These are phyloP conservation scores for Cadophora gregata DNA, from an alignment of 2,329 filamentous ascomycete species.

Conservation along the genomic window DNA sequence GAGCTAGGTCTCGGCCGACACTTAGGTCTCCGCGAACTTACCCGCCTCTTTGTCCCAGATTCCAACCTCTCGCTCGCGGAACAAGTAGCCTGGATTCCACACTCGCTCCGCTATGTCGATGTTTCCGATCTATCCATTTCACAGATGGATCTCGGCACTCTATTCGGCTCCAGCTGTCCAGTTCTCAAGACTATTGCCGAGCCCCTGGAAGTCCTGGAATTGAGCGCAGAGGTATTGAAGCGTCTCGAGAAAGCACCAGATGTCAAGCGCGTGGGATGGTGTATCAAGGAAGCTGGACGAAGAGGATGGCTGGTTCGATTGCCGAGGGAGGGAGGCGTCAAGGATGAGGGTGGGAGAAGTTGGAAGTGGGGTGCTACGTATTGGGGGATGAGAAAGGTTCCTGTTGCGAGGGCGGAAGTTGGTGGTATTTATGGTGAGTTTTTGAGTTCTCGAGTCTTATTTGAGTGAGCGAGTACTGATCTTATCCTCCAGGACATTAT, in stretches of 20 bases:
- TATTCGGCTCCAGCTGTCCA: conserved; percentile 56
- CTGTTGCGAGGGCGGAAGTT: conserved; percentile 60
- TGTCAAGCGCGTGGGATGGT: conserved; percentile 64
- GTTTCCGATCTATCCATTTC: conserved; percentile 72
- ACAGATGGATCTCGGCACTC: conserved; percentile 61
- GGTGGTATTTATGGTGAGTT: conserved; percentile 48
- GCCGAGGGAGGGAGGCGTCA: conserved; percentile 30
- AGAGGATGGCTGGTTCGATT: conserved; percentile 69
- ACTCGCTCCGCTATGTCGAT: conserved; percentile 76
- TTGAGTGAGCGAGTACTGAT: background rate
- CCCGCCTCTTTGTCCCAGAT: conserved; percentile 37
- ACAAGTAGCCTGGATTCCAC: conserved; percentile 55
- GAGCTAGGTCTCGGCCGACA: conserved; percentile 77
- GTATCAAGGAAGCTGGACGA: conserved; percentile 68
- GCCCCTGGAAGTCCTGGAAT: conserved; percentile 78
- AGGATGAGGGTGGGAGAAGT: conserved; percentile 62
- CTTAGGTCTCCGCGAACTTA: conserved; percentile 67
- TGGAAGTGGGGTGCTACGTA: conserved; percentile 88
- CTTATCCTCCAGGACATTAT: conserved; percentile 21
- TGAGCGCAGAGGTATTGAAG: conserved; percentile 71
- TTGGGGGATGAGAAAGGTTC: conserved; percentile 81
- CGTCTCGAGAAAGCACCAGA: conserved; percentile 57
- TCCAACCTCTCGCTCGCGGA: conserved; percentile 38
- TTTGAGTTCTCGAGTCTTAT: background rate
- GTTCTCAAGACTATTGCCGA: conserved; percentile 65